These are phyloP conservation scores for Paraglomus brasilianum DNA, from an alignment of 192 early-diverging fungal genomes.

Conservation along the genomic window DNA sequence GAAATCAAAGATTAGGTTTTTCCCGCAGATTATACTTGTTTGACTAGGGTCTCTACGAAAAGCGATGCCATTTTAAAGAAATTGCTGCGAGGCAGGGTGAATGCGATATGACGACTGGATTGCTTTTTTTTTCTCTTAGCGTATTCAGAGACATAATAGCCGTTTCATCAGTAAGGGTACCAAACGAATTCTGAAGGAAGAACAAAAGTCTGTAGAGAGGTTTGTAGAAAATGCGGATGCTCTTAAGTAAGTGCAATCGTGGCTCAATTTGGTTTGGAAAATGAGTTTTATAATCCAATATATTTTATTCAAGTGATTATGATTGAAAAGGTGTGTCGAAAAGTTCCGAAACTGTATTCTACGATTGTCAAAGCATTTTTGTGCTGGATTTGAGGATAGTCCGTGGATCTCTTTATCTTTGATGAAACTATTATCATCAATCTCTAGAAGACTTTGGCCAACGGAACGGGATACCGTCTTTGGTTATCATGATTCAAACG, in stretches of 20 bases:
- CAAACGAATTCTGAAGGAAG: conserved; percentile 39
- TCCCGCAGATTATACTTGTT: conserved; percentile 59
- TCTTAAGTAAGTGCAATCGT: too few species aligned
- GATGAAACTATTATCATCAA: background rate
- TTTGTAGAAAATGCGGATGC: conserved; percentile 48
- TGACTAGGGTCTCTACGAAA: conserved; percentile 51
- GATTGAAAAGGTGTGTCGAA: conserved; percentile 40
- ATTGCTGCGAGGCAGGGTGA: conserved; percentile 39
- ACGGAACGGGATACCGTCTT: conserved; percentile 42
- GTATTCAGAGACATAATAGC: background rate
- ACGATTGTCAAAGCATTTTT: conserved; percentile 47
- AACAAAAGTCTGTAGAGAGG: conserved; percentile 36
- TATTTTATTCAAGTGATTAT: conserved; percentile 41
- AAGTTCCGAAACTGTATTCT: conserved; percentile 46
- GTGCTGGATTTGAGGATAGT: conserved; percentile 17
- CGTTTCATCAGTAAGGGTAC: conserved; percentile 42
- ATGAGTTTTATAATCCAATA: background rate
- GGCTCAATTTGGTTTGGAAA: background rate
- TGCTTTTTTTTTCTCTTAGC: conserved; percentile 2
- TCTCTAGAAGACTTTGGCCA: conserved; percentile 46
- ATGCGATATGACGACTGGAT: conserved; percentile 4
- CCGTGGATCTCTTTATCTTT: conserved; percentile 19
- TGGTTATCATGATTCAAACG: conserved; percentile 45
- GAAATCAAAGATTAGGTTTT: conserved; percentile 49
- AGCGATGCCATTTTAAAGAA: conserved; percentile 37